Percentiles rank a stretch among this genome's conserved stretches.
These are phyloP conservation scores for Aspergillus puulaauensis DNA, from an alignment of 2,329 filamentous ascomycete species.

Conservation along the genomic window DNA sequence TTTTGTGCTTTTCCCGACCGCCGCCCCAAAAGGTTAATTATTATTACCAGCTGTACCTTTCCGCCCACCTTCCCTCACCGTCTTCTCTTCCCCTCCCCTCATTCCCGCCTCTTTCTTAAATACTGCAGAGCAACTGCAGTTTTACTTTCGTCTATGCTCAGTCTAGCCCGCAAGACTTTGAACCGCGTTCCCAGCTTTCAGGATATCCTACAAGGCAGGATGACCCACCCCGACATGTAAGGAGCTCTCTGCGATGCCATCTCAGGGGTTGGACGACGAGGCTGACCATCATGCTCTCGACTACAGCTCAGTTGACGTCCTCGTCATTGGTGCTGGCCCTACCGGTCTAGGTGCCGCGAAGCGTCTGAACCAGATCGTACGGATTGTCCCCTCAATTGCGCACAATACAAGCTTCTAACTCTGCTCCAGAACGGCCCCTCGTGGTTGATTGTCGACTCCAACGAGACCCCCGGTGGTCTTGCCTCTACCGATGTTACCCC, in stretches of 20 bases:
- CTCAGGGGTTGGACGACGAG: slow-evolving; percentile 5
- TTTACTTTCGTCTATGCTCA: slow-evolving; percentile 41
- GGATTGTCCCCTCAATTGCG: neutral
- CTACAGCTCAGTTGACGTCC: slow-evolving; percentile 84
- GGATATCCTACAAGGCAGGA: slow-evolving; percentile 48
- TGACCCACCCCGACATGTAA: slow-evolving; percentile 48
- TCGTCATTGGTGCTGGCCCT: slow-evolving; percentile 96
- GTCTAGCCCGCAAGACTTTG: slow-evolving; percentile 43
- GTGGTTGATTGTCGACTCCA: slow-evolving; percentile 94
- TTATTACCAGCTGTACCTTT: slow-evolving; percentile 25
- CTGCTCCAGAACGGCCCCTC: slow-evolving; percentile 75
- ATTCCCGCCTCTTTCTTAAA: slow-evolving; percentile 23
- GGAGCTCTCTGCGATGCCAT: slow-evolving; percentile 14
- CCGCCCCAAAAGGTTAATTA: slow-evolving; percentile 10
- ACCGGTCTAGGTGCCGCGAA: slow-evolving; percentile 98
- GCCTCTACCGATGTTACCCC: slow-evolving; percentile 92
- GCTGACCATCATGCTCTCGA: slow-evolving; percentile 19
- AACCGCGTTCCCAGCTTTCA: slow-evolving; percentile 46
- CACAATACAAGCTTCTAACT: slow-evolving; percentile 12
- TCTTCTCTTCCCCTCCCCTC: slow-evolving; percentile 20
- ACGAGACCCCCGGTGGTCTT: slow-evolving; percentile 89
- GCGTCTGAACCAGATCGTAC: slow-evolving; percentile 92
- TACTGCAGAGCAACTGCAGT: slow-evolving; percentile 31
- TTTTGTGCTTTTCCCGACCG: slow-evolving; percentile 19
- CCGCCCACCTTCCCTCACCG: slow-evolving; percentile 23